Evolutionary conservation across 257 asterid genomes (phyloP), one percentile per base, ranked within the genome.

Genomic region (Lithospermum erythrorhizon): DNA sequence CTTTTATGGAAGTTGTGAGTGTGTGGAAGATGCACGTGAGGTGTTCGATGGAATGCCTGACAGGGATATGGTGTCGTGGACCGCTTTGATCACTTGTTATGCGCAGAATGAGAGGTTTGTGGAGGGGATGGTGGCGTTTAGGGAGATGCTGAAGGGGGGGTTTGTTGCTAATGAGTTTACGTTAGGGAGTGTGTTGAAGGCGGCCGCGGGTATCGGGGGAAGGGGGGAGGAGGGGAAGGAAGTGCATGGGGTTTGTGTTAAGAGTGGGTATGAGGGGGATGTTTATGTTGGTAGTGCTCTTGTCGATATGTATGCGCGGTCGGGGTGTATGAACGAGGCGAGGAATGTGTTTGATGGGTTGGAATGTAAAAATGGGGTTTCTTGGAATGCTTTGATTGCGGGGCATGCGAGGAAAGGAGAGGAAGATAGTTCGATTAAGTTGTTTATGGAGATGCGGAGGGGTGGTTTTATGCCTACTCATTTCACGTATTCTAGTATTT

Each of bases 351-450:
- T 87, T 61, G 78, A 76, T 35, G 71, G 79, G 65, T 61, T 87
- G 65, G 52, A 66, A 65, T 61, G 64, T 57, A 82, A 78, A 69
- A 89, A 84, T 29, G 95, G 81, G 71, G 95, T 82, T 57, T 80
- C 87, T 58, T 89, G 97, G 97, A 89, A 89, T 68, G 77, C 87
- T 61, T 61, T 87, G 76, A 81, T 89, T 68, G 85, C 95, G 0
- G 94, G 87, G 4, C 80, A 81, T 70, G 87, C 90, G 4, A 77
- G 97, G 75, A 81, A 71, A 74, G 81, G 82, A 17, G 86, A 86
- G 59, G 85, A 80, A 37, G 83, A 79, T 63, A 57, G 62, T 70
- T 84, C 85, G 0, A 55, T 87, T 73, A 70, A 60, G 55, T 69
- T 87, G 52, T 87, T 87, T 67, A 30, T 53, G 17, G 90, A 79